phyloP scores from a whole-genome alignment of 2,329 filamentous ascomycete genomes.

The Hymenoscyphus scutula region DNA sequence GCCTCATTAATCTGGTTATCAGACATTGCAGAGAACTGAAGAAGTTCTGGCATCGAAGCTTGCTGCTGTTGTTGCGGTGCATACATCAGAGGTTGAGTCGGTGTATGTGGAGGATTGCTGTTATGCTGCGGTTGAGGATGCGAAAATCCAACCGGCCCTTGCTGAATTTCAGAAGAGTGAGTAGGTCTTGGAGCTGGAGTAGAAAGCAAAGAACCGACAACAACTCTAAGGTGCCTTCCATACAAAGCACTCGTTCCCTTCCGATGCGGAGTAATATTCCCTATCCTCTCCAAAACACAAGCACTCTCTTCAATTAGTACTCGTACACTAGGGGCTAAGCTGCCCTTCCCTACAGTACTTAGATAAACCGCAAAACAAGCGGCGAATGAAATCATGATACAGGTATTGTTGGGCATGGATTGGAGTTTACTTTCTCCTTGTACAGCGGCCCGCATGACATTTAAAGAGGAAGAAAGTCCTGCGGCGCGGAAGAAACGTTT shows the following conservation, averaged over 20 bases:
- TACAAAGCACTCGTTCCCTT: constrained; percentile 64
- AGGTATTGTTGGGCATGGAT: constrained; percentile 76
- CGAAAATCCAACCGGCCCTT: not conserved
- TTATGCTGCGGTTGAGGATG: not conserved
- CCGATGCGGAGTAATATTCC: constrained; percentile 61
- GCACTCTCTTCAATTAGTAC: constrained; percentile 67
- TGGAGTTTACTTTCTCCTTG: constrained; percentile 67
- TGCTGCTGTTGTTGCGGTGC: not conserved
- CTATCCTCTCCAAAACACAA: constrained; percentile 66
- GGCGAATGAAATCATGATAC: constrained; percentile 76
- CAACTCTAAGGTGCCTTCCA: constrained; percentile 52
- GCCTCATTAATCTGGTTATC: constrained; percentile 66
- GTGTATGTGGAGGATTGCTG: not conserved
- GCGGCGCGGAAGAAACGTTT: constrained; percentile 72
- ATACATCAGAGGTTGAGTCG: not conserved
- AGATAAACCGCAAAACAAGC: constrained; percentile 67
- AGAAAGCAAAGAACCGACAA: constrained; percentile 21
- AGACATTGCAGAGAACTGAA: constrained; percentile 68
- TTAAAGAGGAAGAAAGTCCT: constrained; percentile 68
- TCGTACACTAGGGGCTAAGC: constrained; percentile 60
- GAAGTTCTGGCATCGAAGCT: constrained; percentile 40
- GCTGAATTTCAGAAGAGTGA: not conserved
- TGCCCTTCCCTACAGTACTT: constrained; percentile 53
- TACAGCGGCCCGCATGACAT: constrained; percentile 70
- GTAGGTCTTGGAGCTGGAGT: not conserved